Conservation (phyloP, 306 rosid species). For the Glycyrrhiza uralensis region DNA sequence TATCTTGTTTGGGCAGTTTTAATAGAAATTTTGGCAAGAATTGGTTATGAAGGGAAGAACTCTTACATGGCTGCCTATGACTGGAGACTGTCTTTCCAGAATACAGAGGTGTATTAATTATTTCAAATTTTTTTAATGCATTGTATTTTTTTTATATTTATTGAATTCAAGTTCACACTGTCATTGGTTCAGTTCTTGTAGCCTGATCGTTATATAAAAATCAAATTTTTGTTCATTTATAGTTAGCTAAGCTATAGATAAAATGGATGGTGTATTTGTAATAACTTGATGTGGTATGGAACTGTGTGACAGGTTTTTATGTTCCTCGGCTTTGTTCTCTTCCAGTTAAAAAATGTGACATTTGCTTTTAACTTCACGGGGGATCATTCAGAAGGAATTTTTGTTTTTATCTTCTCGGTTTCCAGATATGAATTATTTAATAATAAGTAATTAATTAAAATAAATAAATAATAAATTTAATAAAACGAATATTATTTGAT, state of each 20-base stretch:
- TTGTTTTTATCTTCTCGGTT: background rate
- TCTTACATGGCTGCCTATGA: conserved; percentile 67
- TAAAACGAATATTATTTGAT: too few species aligned
- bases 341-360: background rate
- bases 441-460: too few species aligned
- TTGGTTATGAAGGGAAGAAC: conserved; percentile 77
- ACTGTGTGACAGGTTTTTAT: background rate
- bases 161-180: background rate
- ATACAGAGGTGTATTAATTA: conserved; percentile 53
- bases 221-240: background rate
- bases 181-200: background rate
- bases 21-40: conserved; percentile 60
- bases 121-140: background rate
- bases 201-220: background rate
- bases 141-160: too few species aligned
- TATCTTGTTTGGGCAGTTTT: too few species aligned
- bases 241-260: background rate
- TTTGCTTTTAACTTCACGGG: background rate
- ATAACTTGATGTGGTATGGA: background rate
- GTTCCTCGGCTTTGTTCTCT: background rate
- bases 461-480: too few species aligned
- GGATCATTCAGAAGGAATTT: background rate
- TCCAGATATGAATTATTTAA: background rate
- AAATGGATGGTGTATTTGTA: background rate
- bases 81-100: too few species aligned